Percentiles rank a stretch among this genome's conserved stretches.
These are phyloP conservation scores for Lithocarpus polystachyus DNA, from an alignment of 306 rosid genomes.

Conservation along the genomic window DNA sequence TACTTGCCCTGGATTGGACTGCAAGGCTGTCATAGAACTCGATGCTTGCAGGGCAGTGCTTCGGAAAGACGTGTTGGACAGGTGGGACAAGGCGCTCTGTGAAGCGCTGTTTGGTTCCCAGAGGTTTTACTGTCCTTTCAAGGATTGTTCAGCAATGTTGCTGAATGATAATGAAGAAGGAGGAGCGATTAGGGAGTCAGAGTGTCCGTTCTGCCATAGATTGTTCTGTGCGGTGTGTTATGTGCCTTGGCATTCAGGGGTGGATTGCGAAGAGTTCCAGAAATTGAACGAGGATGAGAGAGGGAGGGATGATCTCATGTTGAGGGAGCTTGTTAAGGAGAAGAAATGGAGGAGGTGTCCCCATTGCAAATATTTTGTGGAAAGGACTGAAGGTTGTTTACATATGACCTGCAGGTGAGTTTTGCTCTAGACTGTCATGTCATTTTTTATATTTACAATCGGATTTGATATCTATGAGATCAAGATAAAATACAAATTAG, in stretches of 20 bases:
- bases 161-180: conserved; percentile 16
- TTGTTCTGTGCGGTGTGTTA: conserved; percentile 55
- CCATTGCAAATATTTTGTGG: conserved; percentile 42
- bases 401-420: conserved; percentile 60
- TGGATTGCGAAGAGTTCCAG: conserved; percentile 44
- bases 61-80: conserved; percentile 35
- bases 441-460: too few species aligned
- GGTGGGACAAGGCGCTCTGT: conserved; percentile 46
- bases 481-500: too few species aligned
- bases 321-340: conserved; percentile 37
- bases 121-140: conserved; percentile 51
- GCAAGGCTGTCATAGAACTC: conserved; percentile 34
- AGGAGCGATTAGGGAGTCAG: conserved; percentile 17
- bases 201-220: conserved; percentile 61
- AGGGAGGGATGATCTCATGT: conserved; percentile 39
- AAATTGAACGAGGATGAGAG: conserved; percentile 30
- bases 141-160: conserved; percentile 57
- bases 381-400: conserved; percentile 41
- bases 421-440: not conserved
- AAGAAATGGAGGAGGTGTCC: conserved; percentile 60
- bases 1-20: conserved; percentile 50
- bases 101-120: conserved; percentile 31
- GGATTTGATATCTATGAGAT: too few species aligned
- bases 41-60: conserved; percentile 42
- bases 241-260: conserved; percentile 62